Evolutionary conservation across 306 rosid species (phyloP).

Genomic region (Leucaena leucocephala): DNA sequence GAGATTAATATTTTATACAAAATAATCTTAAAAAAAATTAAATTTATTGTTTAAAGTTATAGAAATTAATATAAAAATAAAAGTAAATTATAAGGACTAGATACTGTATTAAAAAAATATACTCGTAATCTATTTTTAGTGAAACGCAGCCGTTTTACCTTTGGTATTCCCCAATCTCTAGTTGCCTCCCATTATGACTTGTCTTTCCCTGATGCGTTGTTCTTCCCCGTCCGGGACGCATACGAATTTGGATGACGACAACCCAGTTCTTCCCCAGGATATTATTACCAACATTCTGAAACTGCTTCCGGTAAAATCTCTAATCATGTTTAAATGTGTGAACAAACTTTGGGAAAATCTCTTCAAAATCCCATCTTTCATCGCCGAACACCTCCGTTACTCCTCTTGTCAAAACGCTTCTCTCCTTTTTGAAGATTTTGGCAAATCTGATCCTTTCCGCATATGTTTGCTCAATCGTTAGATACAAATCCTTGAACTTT

Average conservation of each 20-base stretch:
- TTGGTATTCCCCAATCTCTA: no score
- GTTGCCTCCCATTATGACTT: no score
- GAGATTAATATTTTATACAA: no score
- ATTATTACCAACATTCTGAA: conserved; percentile 8
- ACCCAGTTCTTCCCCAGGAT: background rate
- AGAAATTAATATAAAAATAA: no score
- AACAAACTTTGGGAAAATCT: background rate
- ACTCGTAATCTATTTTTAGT: no score
- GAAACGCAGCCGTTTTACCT: no score
- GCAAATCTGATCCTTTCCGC: background rate
- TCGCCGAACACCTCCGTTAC: conserved; percentile 2
- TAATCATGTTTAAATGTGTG: conserved; percentile 17
- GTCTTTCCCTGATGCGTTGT: no score
- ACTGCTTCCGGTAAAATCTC: conserved; percentile 25
- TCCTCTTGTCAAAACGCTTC: background rate
- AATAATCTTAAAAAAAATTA: no score
- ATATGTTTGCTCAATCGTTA: background rate
- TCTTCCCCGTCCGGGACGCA: no score
- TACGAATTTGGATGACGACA: background rate
- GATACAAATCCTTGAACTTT: background rate
- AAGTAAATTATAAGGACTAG: no score
- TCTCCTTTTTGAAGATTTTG: conserved; percentile 24
- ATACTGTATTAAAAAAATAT: no score
- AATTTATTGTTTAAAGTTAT: no score
- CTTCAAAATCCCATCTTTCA: conserved; percentile 1